Percentiles rank a stretch among this genome's conserved stretches.
These are phyloP conservation scores for Iodosphaeria phyllophila DNA, from an alignment of 2,329 filamentous ascomycete genomes.

Conservation along the genomic window DNA sequence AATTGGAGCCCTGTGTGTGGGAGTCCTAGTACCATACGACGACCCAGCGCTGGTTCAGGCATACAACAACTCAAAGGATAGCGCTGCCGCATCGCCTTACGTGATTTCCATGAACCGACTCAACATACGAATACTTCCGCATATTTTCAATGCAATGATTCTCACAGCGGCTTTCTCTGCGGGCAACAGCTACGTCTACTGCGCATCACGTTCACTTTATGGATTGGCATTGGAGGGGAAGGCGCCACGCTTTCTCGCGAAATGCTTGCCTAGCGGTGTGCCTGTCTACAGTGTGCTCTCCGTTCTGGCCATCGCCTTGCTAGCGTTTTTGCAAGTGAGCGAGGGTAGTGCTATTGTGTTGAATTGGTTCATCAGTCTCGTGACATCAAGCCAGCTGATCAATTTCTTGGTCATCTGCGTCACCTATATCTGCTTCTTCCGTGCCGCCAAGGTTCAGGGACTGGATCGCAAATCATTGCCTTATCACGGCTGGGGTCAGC, in stretches of 20 bases:
- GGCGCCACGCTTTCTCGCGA: conserved; percentile 39
- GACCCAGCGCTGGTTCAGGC: conserved; percentile 41
- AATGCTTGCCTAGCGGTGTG: conserved; percentile 44
- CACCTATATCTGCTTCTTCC: conserved; percentile 55
- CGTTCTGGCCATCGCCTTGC: conserved; percentile 47
- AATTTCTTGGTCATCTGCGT: conserved; percentile 52
- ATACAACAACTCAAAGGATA: conserved; percentile 37
- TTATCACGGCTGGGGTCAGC: conserved; percentile 50
- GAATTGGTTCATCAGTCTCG: conserved; percentile 48
- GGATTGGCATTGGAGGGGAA: conserved; percentile 51
- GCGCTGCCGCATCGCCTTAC: conserved; percentile 50
- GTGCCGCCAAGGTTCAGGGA: conserved; percentile 50
- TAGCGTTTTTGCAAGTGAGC: conserved; percentile 58
- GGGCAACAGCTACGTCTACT: conserved; percentile 51
- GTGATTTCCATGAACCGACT: conserved; percentile 52
- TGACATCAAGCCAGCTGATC: conserved; percentile 59
- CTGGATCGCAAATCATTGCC: conserved; percentile 49
- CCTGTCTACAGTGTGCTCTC: conserved; percentile 54
- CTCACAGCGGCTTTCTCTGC: conserved; percentile 48
- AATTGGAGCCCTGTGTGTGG: conserved; percentile 52
- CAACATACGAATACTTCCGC: conserved; percentile 41
- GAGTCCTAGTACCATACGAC: conserved; percentile 53
- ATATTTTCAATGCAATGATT: conserved; percentile 57
- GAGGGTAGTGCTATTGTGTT: conserved; percentile 47
- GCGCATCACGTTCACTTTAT: conserved; percentile 48